A percentile compares a stretch with the other conserved stretches of the same genome.
Evolutionary conservation across 176 grass and related monocot genomes (phyloP).

Genomic region (Avena eriantha): DNA sequence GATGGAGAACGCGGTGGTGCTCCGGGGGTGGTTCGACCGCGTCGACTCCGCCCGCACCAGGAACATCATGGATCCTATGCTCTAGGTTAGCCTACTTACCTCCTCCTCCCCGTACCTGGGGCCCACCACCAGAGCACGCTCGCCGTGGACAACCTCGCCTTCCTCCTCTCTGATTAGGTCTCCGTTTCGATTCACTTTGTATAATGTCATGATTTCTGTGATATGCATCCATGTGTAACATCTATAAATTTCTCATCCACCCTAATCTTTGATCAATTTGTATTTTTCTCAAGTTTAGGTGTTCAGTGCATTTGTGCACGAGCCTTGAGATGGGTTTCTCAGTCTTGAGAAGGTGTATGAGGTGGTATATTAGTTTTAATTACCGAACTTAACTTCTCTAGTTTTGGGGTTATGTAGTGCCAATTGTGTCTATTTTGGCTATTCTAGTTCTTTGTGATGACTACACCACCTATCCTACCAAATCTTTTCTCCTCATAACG

Average conservation of each 20-base stretch:
- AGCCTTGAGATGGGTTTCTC: constrained; percentile 41
- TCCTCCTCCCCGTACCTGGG: neutral
- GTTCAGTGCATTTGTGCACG: no score
- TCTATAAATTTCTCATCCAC: no score
- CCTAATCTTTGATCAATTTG: no score
- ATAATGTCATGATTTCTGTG: no score
- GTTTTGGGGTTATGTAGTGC: no score
- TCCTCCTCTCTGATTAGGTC: constrained; percentile 77
- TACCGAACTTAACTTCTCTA: constrained; percentile 14
- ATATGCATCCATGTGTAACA: no score
- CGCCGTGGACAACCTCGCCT: constrained; percentile 71
- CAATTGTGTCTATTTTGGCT: no score
- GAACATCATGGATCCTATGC: constrained; percentile 70
- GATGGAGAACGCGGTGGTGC: constrained; percentile 70
- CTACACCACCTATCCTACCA: neutral
- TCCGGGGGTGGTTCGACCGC: constrained; percentile 72
- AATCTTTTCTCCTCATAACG: neutral
- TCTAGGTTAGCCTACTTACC: constrained; percentile 44
- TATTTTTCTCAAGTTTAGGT: no score
- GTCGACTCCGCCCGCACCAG: constrained; percentile 62
- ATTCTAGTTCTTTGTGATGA: neutral
- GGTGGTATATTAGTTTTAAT: constrained; percentile 42
- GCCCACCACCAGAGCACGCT: constrained; percentile 57
- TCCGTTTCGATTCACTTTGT: neutral
- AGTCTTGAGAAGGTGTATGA: constrained; percentile 67